Evolutionary conservation across 345 rosid genomes (phyloP), one percentile per base, ranked within the genome.

Genomic region (Gynandropsis gynandra): DNA sequence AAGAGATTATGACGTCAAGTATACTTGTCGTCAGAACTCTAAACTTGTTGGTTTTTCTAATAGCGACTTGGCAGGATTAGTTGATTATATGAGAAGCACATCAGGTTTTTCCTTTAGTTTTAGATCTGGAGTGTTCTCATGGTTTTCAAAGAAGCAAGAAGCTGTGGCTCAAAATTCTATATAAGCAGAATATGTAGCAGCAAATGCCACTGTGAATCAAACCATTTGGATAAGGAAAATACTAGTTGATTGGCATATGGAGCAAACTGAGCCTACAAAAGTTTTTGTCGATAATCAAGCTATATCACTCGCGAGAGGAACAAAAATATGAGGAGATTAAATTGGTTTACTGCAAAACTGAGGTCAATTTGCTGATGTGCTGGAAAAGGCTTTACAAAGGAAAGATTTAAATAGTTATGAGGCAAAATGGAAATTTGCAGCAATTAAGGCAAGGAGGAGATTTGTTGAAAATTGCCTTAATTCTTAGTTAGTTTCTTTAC

Each of bases 121-220:
- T 38, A 9, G 45, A 10, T 13, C 31, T 0, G 39, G 10, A 11
- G 1, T 13, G 5, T 27, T 60, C 11, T 38, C 16, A 1, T 41
- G 15, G 15, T 6, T 4, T 14, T 62, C 59, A 7, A 62, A 52
- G 43, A 62, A 62, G 17, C 46, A 62, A 42, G 51, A 16, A 4
- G 11, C 18, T 0, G 12, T 42, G 10, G 62, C 68, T 1, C 19
- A 18, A 21, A 44, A 47, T 0, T 16, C 39, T 13, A 20, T 20
- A 10, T 2, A 24, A 24, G 29, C 29, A 24, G 29, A 24, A 5
- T 24, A 2, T 24, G 29, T 24, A 2, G 73, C 87, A 4, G 62
- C 48, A 1, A 3, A 27, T 18, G 47, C n/a, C 1, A 16, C 33
- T 4, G 35, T 11, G 0, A 20, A 27, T 46, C 62, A 56, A 29